Base-by-base conservation (phyloP, 306 rosid species). In the Vigna trinervia region DNA sequence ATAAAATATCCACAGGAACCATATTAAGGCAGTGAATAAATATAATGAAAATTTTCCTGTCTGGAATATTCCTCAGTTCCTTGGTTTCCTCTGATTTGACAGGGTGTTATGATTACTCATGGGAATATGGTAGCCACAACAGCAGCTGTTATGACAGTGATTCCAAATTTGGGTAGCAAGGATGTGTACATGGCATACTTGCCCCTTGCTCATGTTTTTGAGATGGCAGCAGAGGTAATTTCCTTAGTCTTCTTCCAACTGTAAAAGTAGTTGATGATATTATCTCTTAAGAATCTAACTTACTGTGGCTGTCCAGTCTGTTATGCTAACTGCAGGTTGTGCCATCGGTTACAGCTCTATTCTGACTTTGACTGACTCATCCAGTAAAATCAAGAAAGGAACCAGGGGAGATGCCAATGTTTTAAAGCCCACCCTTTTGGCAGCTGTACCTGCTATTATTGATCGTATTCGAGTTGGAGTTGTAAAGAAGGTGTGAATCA, bases 121-220 rank as follows among this genome's bases (percentile, higher is more conserved):
- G 96, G 97, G 34, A 94, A 94, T 75, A 84, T 92, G 11, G 88
- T 94, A 84, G 97, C 98, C 68, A 94, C 93, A 54, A 71, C 92
- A 32, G 87, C 97, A 60, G 96, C 87, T 57, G 93, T 94, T 50
- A 90, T 84, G 88, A 87, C 89, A 3, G 87, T 92, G 74, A 86
- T 94, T 75, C 97, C 98, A 78, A 80, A 76, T 57, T 84, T 92
- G 4, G 78, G 85, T 12, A 70, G 75, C 19, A 80, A 89, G 80
- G 98, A 94, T 83, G 89, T 89, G 9, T 94, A 86, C 92, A 50
- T 94, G 83, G 98, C 96, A 13, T 94, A 92, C 86, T 89, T 94
- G 88, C 96, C 98, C 80, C 87, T 94, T 47, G 96, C 97, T 78
- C 97, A 94, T 65, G 98, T 94, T 74, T 92, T 94, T 71, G 97